Percentiles rank a stretch among this genome's conserved stretches.
Evolutionary conservation across 2,329 filamentous ascomycete species (phyloP).

Genomic region (Colletotrichum sp.): DNA sequence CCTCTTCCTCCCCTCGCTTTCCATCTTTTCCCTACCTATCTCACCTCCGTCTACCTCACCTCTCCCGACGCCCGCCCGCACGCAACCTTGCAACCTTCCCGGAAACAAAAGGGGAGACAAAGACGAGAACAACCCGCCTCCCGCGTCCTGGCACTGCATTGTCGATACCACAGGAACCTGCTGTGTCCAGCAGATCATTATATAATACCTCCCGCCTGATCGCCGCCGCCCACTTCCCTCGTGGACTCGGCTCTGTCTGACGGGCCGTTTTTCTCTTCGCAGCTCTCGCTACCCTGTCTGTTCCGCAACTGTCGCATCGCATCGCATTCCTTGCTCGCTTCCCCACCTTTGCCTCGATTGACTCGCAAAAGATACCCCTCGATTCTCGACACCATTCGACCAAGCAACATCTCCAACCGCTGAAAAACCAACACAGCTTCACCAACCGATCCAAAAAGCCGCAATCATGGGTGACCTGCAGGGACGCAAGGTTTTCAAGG

Average conservation of each 20-base stretch:
- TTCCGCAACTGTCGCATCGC: slow-evolving; percentile 22
- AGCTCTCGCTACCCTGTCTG: slow-evolving; percentile 17
- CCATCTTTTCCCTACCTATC: not conserved
- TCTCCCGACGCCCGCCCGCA: not conserved
- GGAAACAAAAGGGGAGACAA: not conserved
- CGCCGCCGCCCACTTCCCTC: not conserved
- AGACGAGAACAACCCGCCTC: not conserved
- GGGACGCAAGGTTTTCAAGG: slow-evolving; percentile 92
- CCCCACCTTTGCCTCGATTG: slow-evolving; percentile 21
- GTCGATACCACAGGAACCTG: not conserved
- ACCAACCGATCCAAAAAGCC: not conserved
- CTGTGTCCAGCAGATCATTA: not conserved
- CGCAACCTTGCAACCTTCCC: not conserved
- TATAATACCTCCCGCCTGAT: slow-evolving; percentile 11
- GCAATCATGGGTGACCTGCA: slow-evolving; percentile 45
- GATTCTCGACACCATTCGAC: slow-evolving; percentile 5
- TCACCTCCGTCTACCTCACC: not conserved
- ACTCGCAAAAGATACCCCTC: slow-evolving; percentile 21
- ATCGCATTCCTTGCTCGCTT: slow-evolving; percentile 21
- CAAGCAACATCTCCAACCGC: not conserved
- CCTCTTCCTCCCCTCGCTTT: not conserved
- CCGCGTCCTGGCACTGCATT: not conserved
- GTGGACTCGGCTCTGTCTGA: not conserved
- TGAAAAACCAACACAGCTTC: not conserved
- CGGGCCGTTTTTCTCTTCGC: not conserved